These are phyloP conservation scores for Phytophthora tubulina DNA, from an alignment of 352 stramenopile species.

Conservation along the genomic window DNA sequence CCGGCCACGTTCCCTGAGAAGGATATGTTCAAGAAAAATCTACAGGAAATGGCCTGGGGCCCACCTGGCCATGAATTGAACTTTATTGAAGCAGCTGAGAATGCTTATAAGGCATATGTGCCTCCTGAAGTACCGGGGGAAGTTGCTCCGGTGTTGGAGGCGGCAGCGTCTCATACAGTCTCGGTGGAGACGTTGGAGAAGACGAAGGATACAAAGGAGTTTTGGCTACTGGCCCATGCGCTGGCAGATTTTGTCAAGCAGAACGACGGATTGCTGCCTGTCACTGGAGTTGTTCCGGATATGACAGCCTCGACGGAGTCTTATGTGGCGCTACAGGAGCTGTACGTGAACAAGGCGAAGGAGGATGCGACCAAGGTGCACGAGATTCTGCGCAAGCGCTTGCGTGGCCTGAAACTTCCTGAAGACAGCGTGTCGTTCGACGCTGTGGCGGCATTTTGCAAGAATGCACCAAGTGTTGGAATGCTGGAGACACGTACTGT, in stretches of 20 bases:
- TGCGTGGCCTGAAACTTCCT: constrained; percentile 41
- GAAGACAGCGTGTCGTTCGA: constrained; percentile 62
- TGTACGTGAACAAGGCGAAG: constrained; percentile 94
- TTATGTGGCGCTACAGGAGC: constrained; percentile 95
- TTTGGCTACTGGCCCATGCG: constrained; percentile 84
- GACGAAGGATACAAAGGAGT: constrained; percentile 60
- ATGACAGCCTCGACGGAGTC: constrained; percentile 96
- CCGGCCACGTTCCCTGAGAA: constrained; percentile 92
- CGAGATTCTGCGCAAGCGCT: constrained; percentile 43
- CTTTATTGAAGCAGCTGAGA: constrained; percentile 94
- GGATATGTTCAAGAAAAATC: constrained; percentile 84
- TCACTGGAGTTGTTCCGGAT: constrained; percentile 96
- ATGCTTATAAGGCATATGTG: constrained; percentile 95
- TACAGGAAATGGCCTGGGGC: constrained; percentile 71
- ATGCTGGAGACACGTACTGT: constrained; percentile 86
- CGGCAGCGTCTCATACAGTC: constrained; percentile 38
- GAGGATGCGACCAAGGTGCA: constrained; percentile 64
- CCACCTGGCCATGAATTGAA: constrained; percentile 92
- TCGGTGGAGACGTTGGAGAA: constrained; percentile 43
- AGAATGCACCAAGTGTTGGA: constrained; percentile 92
- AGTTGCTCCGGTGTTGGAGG: constrained; percentile 66
- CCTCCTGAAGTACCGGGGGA: constrained; percentile 84
- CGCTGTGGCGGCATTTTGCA: constrained; percentile 92
- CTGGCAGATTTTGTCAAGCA: constrained; percentile 82
- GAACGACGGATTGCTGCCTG: constrained; percentile 73